These are phyloP conservation scores for Lablab purpureus DNA, from an alignment of 306 rosid species.

Conservation along the genomic window DNA sequence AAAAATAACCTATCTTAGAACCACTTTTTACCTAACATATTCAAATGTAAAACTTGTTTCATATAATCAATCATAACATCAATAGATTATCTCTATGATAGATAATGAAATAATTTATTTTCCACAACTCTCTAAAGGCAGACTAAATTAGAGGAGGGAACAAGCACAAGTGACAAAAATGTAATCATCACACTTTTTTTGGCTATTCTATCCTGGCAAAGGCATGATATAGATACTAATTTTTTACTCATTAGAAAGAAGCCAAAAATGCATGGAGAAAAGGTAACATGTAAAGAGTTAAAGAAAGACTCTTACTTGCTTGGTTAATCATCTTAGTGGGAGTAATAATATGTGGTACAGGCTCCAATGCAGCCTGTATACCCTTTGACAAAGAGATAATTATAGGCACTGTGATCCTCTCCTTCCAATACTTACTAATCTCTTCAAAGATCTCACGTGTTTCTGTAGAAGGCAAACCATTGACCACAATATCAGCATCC, in stretches of 20 bases:
- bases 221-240: background rate
- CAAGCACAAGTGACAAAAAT: background rate
- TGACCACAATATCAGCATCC: conserved; percentile 98
- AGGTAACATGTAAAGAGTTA: background rate
- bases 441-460: conserved; percentile 86
- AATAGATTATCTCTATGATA: background rate
- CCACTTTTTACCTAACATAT: background rate
- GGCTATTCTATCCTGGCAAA: conserved; percentile 4
- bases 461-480: conserved; percentile 95
- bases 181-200: background rate
- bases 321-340: conserved; percentile 86
- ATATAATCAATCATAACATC: background rate
- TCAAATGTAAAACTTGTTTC: conserved; percentile 2
- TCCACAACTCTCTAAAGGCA: background rate
- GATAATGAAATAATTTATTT: background rate
- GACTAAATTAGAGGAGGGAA: background rate
- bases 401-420: conserved; percentile 81
- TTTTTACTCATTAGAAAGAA: conserved; percentile 10
- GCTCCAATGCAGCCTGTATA: conserved; percentile 85
- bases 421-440: conserved; percentile 88
- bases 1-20: background rate
- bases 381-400: conserved; percentile 91
- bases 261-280: conserved; percentile 1
- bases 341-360: conserved; percentile 87
- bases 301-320: conserved; percentile 70